Conservation (phyloP, 805 yeast genomes). For the Starmerella gropengiesseri region DNA sequence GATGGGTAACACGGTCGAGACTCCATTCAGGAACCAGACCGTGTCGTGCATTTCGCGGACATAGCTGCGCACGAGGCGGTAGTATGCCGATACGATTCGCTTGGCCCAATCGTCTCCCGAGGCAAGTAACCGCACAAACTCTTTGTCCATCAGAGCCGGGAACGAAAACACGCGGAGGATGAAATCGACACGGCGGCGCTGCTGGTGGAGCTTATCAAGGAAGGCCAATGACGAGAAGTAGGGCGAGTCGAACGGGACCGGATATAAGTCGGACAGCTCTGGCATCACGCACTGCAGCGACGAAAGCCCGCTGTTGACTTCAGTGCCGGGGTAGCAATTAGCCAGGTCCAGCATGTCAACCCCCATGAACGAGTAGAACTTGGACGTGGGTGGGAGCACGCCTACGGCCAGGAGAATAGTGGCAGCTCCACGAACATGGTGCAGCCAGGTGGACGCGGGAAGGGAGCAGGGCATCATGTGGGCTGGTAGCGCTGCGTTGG, state of each 20-base stretch:
- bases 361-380: conserved; percentile 61
- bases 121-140: conserved; percentile 64
- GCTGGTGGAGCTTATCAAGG: conserved; percentile 65
- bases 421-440: conserved; percentile 94
- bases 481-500: conserved; percentile 65
- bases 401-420: conserved; percentile 93
- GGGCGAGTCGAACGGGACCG: conserved; percentile 73
- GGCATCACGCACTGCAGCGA: conserved; percentile 60
- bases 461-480: conserved; percentile 42
- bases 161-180: conserved; percentile 80
- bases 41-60: conserved; percentile 78
- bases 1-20: conserved; percentile 74
- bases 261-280: conserved; percentile 74
- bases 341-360: conserved; percentile 86
- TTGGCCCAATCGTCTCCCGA: conserved; percentile 79
- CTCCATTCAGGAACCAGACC: conserved; percentile 92
- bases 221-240: conserved; percentile 80
- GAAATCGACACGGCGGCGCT: conserved; percentile 73
- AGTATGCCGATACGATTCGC: conserved; percentile 84
- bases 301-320: conserved; percentile 22
- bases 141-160: conserved; percentile 81
- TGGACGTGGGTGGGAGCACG: conserved; percentile 64
- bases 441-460: conserved; percentile 94
- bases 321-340: conserved; percentile 32
- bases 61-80: conserved; percentile 66